Conservation (phyloP, 768 basidiomycete genomes). For the Tricholoma bakamatsutake region DNA sequence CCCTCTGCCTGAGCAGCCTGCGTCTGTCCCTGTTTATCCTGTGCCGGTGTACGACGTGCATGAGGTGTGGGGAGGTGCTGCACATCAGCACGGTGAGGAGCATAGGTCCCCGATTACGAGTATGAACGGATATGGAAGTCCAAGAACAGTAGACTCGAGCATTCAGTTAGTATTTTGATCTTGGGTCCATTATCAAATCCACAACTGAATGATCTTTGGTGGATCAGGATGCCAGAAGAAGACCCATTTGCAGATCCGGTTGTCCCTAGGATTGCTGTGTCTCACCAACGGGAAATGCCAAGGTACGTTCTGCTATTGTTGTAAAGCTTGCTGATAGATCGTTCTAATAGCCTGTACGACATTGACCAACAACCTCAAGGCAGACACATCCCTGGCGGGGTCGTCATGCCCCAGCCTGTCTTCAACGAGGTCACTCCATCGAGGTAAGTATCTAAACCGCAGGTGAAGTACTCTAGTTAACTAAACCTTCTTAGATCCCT, state of each 20-base stretch:
- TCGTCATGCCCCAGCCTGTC: conserved; percentile 39
- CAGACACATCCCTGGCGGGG: conserved; percentile 19
- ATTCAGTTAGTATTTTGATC: conserved; percentile 5
- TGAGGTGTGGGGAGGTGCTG: conserved; percentile 15
- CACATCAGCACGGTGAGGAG: neutral
- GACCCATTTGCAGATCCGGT: conserved; percentile 32
- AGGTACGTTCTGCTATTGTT: conserved; percentile 21
- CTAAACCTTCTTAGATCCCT: conserved; percentile 13
- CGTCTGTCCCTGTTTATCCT: conserved; percentile 6
- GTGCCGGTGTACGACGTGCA: conserved; percentile 10
- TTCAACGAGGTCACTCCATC: conserved; percentile 33
- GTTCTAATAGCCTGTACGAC: conserved; percentile 14
- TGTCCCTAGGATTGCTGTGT: conserved; percentile 21
- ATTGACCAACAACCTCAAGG: conserved; percentile 17
- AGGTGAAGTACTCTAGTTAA: neutral
- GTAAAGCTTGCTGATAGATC: neutral
- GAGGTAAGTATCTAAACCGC: conserved; percentile 12
- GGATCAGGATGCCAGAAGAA: conserved; percentile 13
- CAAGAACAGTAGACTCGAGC: conserved; percentile 11
- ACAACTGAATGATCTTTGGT: neutral
- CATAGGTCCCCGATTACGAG: neutral
- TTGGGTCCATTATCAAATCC: neutral
- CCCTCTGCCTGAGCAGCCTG: conserved; percentile 1
- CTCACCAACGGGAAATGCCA: conserved; percentile 19
- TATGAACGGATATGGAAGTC: conserved; percentile 6